Conservation (phyloP, 2,329 filamentous ascomycete genomes). For the Fusarium aywerte region DNA sequence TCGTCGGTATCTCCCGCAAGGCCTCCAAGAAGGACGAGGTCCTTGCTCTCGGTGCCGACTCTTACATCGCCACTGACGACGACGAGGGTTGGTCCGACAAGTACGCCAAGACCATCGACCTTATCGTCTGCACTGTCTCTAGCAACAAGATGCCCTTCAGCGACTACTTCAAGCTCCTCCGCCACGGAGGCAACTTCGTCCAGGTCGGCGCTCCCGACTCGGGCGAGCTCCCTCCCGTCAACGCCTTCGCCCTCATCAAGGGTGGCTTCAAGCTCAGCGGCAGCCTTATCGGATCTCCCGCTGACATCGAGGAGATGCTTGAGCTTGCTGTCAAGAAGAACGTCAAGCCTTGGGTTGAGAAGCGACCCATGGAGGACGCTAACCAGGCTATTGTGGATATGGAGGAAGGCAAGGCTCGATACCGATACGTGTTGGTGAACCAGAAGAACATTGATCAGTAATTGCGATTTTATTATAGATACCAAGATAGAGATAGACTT, state of each 20-base stretch:
- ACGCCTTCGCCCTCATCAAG: slow-evolving; percentile 39
- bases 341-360: slow-evolving; percentile 67
- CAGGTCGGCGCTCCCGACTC: slow-evolving; percentile 62
- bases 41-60: slow-evolving; percentile 66
- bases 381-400: slow-evolving; percentile 67
- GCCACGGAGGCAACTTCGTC: slow-evolving; percentile 69
- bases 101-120: slow-evolving; percentile 61
- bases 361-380: slow-evolving; percentile 64
- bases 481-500: slow-evolving; percentile 13
- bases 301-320: slow-evolving; percentile 69
- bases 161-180: slow-evolving; percentile 69
- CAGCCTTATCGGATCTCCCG: slow-evolving; percentile 59
- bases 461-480: not conserved
- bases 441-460: slow-evolving; percentile 46
- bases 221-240: slow-evolving; percentile 41
- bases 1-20: slow-evolving; percentile 67
- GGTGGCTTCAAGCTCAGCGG: slow-evolving; percentile 57
- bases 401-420: slow-evolving; percentile 62
- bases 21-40: slow-evolving; percentile 65
- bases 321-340: slow-evolving; percentile 66
- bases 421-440: slow-evolving; percentile 60
- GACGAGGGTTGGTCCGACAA: slow-evolving; percentile 65
- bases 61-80: slow-evolving; percentile 55
- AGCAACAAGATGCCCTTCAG: slow-evolving; percentile 65
- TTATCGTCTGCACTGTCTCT: slow-evolving; percentile 70